Conservation (phyloP, 768 basidiomycete species). For the Tylopilus subfusipes region DNA sequence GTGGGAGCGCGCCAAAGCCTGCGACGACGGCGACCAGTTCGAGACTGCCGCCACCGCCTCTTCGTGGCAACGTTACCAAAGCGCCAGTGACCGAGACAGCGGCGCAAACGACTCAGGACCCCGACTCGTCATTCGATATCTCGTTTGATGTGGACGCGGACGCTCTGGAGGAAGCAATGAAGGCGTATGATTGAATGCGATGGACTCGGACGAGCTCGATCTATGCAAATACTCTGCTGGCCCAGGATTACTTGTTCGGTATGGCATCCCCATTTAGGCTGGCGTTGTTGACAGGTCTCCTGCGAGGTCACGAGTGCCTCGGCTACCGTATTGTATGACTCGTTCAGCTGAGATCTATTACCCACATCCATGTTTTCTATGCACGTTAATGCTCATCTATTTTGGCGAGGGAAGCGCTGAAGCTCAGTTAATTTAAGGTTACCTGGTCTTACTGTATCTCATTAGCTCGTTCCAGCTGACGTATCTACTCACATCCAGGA, state of each 20-base stretch:
- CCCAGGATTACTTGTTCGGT: no score
- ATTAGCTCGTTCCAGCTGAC: no score
- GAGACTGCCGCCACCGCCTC: background rate
- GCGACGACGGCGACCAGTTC: background rate
- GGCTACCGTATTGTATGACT: background rate
- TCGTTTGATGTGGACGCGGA: conserved; percentile 31
- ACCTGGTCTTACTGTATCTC: no score
- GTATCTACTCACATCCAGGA: no score
- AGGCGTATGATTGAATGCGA: conserved; percentile 24
- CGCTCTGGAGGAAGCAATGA: conserved; percentile 31
- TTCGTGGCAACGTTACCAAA: background rate
- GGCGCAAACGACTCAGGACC: conserved; percentile 6
- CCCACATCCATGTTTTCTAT: background rate
- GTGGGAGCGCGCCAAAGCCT: background rate
- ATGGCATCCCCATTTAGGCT: background rate
- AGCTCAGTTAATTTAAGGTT: no score
- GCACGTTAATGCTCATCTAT: background rate
- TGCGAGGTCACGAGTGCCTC: no score
- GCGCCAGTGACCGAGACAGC: background rate
- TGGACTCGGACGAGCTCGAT: background rate
- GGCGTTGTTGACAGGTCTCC: no score
- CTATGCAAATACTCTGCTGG: background rate
- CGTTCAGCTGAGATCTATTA: conserved; percentile 7
- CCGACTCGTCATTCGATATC: conserved; percentile 32
- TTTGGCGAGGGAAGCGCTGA: no score